Percentiles rank a stretch among this genome's conserved stretches.
Conservation (phyloP, 495 filamentous ascomycete genomes). For the Xylaria scruposa region DNA sequence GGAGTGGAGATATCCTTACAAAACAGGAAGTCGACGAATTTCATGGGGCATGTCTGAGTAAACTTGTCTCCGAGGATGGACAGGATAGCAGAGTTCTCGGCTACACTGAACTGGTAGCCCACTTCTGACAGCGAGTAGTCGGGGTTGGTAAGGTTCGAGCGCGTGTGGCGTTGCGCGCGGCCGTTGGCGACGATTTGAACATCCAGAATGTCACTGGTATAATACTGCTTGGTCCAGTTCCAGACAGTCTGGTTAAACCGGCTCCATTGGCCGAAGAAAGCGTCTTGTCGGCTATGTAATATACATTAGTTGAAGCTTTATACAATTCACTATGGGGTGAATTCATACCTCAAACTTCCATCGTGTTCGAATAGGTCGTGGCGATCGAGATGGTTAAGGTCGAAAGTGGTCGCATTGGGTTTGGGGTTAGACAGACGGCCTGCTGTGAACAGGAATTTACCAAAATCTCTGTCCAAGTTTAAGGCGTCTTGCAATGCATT, state of each 20-base stretch:
- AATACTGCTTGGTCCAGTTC: conserved; percentile 52
- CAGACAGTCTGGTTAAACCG: conserved; percentile 57
- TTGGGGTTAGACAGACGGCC: conserved; percentile 55
- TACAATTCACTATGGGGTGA: background rate
- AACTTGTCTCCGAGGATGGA: conserved; percentile 51
- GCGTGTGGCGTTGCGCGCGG: conserved; percentile 50
- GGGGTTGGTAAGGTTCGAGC: conserved; percentile 55
- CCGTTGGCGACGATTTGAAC: conserved; percentile 52
- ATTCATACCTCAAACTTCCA: conserved; percentile 53
- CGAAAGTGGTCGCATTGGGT: conserved; percentile 58
- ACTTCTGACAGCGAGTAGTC: conserved; percentile 43
- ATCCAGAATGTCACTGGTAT: conserved; percentile 46
- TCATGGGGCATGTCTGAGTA: conserved; percentile 44
- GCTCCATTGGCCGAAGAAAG: conserved; percentile 50
- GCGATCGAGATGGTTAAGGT: conserved; percentile 53
- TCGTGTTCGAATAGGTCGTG: conserved; percentile 61
- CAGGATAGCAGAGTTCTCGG: conserved; percentile 55
- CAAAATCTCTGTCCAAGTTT: conserved; percentile 50
- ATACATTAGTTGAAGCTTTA: background rate
- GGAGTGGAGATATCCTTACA: conserved; percentile 39
- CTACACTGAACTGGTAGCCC: conserved; percentile 50
- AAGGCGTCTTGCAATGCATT: conserved; percentile 49
- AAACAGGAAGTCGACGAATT: conserved; percentile 55
- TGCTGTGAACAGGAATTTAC: conserved; percentile 47
- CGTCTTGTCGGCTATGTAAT: conserved; percentile 49